Evolutionary conservation across 2,329 filamentous ascomycete species (phyloP).

Genomic region (Hymenoscyphus scutula): DNA sequence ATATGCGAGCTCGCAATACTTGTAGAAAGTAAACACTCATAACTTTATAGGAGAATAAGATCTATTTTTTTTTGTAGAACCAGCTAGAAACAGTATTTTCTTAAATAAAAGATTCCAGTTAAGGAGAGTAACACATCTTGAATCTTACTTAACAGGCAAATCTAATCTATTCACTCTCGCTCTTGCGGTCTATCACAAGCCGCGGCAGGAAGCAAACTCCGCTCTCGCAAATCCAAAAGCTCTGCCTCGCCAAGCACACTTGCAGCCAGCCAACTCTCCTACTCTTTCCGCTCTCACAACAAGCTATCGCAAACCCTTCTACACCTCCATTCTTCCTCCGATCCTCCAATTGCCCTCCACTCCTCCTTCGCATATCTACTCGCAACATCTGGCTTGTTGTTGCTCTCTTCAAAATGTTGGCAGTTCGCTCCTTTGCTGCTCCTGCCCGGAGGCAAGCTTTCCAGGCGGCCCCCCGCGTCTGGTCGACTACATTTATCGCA

Average conservation of each 20-base stretch:
- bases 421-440: slow-evolving; percentile 72
- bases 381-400: slow-evolving; percentile 21
- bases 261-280: background rate
- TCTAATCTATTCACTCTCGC: background rate
- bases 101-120: no score
- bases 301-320: slow-evolving; percentile 23
- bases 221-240: background rate
- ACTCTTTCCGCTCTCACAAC: slow-evolving; percentile 16
- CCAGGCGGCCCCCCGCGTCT: slow-evolving; percentile 62
- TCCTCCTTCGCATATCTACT: slow-evolving; percentile 16
- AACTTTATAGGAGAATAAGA: no score
- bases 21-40: no score
- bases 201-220: background rate
- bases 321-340: slow-evolving; percentile 9
- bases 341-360: slow-evolving; percentile 17
- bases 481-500: slow-evolving; percentile 51
- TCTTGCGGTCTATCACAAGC: background rate
- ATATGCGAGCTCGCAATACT: no score
- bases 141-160: no score
- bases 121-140: no score
- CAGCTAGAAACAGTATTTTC: no score
- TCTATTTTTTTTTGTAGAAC: no score
- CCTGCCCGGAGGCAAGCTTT: slow-evolving; percentile 77
- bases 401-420: slow-evolving; percentile 67
- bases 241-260: background rate